These are phyloP conservation scores for Geranomyces variabilis DNA, from an alignment of 192 early-diverging fungal genomes.

Conservation along the genomic window DNA sequence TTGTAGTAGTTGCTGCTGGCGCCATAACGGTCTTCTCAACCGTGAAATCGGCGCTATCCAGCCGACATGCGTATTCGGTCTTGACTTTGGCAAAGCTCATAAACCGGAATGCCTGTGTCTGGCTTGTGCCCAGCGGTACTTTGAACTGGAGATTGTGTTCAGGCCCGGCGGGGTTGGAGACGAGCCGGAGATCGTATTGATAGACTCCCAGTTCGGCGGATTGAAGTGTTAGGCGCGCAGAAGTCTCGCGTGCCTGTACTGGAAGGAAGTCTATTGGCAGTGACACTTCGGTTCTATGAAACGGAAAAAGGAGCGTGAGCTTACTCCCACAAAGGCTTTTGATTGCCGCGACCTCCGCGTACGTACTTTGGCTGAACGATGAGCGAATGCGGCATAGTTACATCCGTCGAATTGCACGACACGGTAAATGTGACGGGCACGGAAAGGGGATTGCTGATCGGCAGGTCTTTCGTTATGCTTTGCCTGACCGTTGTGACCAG, in stretches of 20 bases:
- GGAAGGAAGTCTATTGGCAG: slow-evolving; percentile 57
- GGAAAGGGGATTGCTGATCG: slow-evolving; percentile 55
- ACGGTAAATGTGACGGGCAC: slow-evolving; percentile 50
- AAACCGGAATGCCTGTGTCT: slow-evolving; percentile 61
- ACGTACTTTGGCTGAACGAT: slow-evolving; percentile 56
- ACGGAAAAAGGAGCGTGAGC: not conserved
- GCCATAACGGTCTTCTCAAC: slow-evolving; percentile 60
- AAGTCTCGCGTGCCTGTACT: slow-evolving; percentile 53
- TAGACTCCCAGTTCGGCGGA: slow-evolving; percentile 57
- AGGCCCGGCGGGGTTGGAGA: slow-evolving; percentile 38
- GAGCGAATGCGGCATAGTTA: slow-evolving; percentile 53
- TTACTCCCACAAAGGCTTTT: no score
- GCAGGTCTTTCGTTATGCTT: slow-evolving; percentile 39
- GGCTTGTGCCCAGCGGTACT: slow-evolving; percentile 53
- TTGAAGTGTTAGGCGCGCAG: slow-evolving; percentile 44
- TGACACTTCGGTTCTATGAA: slow-evolving; percentile 46
- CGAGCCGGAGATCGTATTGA: slow-evolving; percentile 58
- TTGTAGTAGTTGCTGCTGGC: slow-evolving; percentile 33
- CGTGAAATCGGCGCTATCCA: slow-evolving; percentile 59
- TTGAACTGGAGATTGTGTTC: slow-evolving; percentile 66
- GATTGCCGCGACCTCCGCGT: not conserved
- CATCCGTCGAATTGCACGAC: slow-evolving; percentile 49
- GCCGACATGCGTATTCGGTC: slow-evolving; percentile 57
- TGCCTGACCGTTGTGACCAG: slow-evolving; percentile 51
- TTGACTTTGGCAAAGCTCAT: slow-evolving; percentile 57